Percentiles rank a stretch among this genome's conserved stretches.
Evolutionary conservation across 768 basidiomycete species (phyloP).

Genomic region (Cystofilobasidium bisporidii): DNA sequence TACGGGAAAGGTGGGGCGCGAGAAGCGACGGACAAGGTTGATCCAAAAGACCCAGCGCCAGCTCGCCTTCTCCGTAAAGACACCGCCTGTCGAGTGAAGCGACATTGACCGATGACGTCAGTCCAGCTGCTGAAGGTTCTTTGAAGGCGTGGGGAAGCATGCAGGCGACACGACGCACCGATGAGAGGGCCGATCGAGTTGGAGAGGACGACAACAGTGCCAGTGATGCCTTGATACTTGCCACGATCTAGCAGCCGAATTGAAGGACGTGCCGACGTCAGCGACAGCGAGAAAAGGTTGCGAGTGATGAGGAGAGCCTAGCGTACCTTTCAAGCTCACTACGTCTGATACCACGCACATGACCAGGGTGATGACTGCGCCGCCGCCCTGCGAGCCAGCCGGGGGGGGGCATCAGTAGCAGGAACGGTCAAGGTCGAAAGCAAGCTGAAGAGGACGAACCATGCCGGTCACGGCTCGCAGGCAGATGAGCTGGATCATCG

Average conservation of each 20-base stretch:
- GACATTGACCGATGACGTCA: too few species aligned
- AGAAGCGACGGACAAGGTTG: neutral
- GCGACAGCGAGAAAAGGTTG: too few species aligned
- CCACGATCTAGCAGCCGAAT: too few species aligned
- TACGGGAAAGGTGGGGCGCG: too few species aligned
- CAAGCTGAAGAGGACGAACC: conserved; percentile 2
- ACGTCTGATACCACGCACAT: too few species aligned
- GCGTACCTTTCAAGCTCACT: too few species aligned
- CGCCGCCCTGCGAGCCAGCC: conserved; percentile 63
- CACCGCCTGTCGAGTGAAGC: too few species aligned
- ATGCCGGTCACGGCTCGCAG: conserved; percentile 60
- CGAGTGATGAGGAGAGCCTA: too few species aligned
- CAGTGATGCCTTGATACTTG: conserved; percentile 68
- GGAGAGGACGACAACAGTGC: conserved; percentile 52
- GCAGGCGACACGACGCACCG: conserved; percentile 38
- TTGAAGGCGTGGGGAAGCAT: neutral
- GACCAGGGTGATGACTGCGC: conserved; percentile 57
- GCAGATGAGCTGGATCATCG: conserved; percentile 58
- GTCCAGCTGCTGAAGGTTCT: too few species aligned
- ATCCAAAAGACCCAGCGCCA: conserved; percentile 51
- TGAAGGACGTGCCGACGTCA: conserved; percentile 52
- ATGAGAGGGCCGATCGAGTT: conserved; percentile 60
- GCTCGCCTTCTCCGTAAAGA: conserved; percentile 52
- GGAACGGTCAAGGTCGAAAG: too few species aligned
- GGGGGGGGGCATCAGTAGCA: too few species aligned